These are phyloP conservation scores for Colletotrichum lupini DNA, from an alignment of 2,329 filamentous ascomycete species.

Conservation along the genomic window DNA sequence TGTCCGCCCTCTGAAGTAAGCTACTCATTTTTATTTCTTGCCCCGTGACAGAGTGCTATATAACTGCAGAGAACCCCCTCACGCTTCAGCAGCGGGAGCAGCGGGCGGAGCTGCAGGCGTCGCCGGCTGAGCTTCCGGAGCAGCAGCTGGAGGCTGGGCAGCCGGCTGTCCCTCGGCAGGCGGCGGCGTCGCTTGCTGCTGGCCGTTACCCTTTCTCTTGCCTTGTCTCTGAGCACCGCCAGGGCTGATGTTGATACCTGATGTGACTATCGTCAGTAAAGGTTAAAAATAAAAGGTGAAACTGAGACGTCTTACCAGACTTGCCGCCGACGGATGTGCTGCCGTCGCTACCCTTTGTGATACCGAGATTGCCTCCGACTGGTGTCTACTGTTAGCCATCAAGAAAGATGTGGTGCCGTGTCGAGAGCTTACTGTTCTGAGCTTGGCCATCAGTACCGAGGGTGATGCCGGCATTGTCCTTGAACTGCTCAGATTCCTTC, in stretches of 20 bases:
- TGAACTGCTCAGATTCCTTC: conserved; percentile 29
- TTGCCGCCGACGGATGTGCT: conserved; percentile 31
- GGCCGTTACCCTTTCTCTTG: not conserved
- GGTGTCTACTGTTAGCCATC: not conserved
- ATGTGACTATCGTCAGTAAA: not conserved
- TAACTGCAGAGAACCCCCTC: not conserved
- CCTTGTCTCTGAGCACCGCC: not conserved
- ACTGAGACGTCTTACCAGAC: conserved; percentile 10
- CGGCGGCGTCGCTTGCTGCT: not conserved
- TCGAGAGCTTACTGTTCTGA: conserved; percentile 17
- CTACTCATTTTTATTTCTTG: not conserved
- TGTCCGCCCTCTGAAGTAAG: not conserved
- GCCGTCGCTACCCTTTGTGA: conserved; percentile 31
- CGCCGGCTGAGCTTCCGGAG: not conserved
- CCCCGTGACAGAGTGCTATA: not conserved
- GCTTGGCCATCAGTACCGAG: conserved; percentile 13
- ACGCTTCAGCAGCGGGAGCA: not conserved
- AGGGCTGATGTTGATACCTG: conserved; percentile 28
- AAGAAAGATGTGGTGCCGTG: not conserved
- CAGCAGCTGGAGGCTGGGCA: not conserved
- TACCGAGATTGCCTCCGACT: conserved; percentile 31
- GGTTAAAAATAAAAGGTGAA: too few relatives aligned
- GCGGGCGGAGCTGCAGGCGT: not conserved
- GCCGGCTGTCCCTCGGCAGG: not conserved
- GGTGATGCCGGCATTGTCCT: conserved; percentile 25